Conservation (phyloP, 2,329 filamentous ascomycete species). For the Aspergillus terreus region DNA sequence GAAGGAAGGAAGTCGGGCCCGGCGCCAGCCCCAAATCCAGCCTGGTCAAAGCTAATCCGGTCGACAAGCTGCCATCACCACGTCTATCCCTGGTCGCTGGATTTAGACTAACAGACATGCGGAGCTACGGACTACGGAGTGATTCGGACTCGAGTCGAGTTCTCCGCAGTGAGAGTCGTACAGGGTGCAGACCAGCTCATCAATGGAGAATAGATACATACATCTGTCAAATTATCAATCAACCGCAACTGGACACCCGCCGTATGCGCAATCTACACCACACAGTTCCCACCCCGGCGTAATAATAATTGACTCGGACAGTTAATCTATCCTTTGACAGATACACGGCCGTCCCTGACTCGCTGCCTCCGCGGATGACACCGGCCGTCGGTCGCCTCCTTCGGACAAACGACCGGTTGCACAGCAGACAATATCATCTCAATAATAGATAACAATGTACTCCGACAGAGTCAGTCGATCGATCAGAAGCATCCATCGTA, state of each 20-base stretch:
- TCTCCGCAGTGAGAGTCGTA: too few relatives aligned
- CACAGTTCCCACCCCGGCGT: too few relatives aligned
- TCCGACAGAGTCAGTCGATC: too few relatives aligned
- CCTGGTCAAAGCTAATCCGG: not conserved
- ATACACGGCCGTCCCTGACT: not conserved
- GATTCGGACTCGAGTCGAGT: too few relatives aligned
- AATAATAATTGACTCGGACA: too few relatives aligned
- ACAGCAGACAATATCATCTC: not conserved
- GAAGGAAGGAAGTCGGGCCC: not conserved
- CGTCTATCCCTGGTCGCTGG: not conserved
- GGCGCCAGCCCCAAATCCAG: not conserved
- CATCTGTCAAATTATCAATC: too few relatives aligned
- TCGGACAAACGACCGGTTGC: not conserved
- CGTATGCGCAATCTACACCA: too few relatives aligned
- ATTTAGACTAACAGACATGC: not conserved
- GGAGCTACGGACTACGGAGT: not conserved
- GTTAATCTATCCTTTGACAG: too few relatives aligned
- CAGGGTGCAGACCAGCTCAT: too few relatives aligned
- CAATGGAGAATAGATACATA: too few relatives aligned
- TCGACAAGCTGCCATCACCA: not conserved
- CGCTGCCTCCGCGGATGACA: not conserved
- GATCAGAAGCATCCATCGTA: not conserved
- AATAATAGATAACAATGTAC: too few relatives aligned
- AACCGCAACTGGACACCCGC: too few relatives aligned
- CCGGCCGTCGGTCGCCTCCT: not conserved